phyloP scores from a whole-genome alignment of 768 basidiomycete species.

The Pholiota conissans region DNA sequence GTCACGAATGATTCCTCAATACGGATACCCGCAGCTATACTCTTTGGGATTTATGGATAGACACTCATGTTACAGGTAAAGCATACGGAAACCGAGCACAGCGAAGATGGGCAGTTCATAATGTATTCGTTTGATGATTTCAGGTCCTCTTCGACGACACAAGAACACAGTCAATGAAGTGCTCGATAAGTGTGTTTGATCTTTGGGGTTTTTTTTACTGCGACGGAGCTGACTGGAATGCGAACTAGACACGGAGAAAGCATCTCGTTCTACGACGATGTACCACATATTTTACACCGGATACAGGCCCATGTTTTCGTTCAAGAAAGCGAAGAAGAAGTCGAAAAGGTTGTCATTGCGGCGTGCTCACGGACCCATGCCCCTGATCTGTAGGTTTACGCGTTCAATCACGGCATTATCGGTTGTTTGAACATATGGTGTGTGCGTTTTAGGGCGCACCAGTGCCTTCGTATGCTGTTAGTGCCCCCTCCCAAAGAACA shows the following conservation, averaged over 20 bases:
- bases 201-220: too few relatives aligned
- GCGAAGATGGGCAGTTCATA: too few relatives aligned
- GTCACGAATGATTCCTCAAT: too few relatives aligned
- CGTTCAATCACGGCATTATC: background rate
- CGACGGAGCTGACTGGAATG: too few relatives aligned
- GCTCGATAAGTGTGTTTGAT: slow-evolving; percentile 41
- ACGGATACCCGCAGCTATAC: slow-evolving; percentile 59
- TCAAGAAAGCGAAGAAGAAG: slow-evolving; percentile 29
- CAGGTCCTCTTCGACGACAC: slow-evolving; percentile 55
- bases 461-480: slow-evolving; percentile 67
- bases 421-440: too few relatives aligned
- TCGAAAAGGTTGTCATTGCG: slow-evolving; percentile 45
- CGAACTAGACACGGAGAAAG: slow-evolving; percentile 45
- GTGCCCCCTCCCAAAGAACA: slow-evolving; percentile 42
- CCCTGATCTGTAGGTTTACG: slow-evolving; percentile 56
- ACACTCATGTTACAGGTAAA: slow-evolving; percentile 68
- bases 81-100: too few relatives aligned
- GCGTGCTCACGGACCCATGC: slow-evolving; percentile 77
- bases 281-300: slow-evolving; percentile 68
- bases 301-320: slow-evolving; percentile 33
- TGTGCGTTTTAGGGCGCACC: slow-evolving; percentile 73
- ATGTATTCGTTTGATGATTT: background rate
- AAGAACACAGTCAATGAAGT: slow-evolving; percentile 47
- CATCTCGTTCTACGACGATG: slow-evolving; percentile 76
- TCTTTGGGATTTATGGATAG: slow-evolving; percentile 87